Percentiles rank a stretch among this genome's conserved stretches.
phyloP scores from a whole-genome alignment of 305 asterid genomes.

The Ajuga reptans region DNA sequence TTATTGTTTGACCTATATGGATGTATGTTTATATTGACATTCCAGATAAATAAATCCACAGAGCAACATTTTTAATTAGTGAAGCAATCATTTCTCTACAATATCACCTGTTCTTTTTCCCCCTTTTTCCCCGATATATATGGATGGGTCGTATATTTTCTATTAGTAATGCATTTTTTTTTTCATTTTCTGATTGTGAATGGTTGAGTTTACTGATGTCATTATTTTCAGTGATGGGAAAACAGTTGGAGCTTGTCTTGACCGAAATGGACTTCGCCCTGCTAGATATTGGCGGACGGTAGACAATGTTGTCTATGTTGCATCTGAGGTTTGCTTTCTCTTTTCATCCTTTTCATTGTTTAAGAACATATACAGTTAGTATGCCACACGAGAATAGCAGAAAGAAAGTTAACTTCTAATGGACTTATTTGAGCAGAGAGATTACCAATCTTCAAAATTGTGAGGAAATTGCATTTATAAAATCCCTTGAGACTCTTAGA shows the following conservation, averaged over 20 bases:
- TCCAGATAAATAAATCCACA: neutral
- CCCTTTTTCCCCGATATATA: neutral
- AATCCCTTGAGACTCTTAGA: neutral
- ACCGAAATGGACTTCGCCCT: constrained; percentile 99
- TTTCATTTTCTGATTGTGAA: neutral
- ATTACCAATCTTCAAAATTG: neutral
- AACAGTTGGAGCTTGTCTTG: constrained; percentile 99
- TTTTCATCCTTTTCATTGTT: constrained; percentile 7
- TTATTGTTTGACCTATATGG: constrained; percentile 6
- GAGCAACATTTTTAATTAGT: constrained; percentile 10
- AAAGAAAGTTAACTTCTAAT: too few relatives aligned
- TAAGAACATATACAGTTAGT: neutral
- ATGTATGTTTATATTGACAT: constrained; percentile 1
- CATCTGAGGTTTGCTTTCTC: constrained; percentile 79
- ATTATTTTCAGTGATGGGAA: constrained; percentile 74
- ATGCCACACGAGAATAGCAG: too few relatives aligned
- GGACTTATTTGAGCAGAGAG: neutral
- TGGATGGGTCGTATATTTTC: too few relatives aligned
- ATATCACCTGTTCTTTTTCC: neutral
- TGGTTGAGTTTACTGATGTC: neutral
- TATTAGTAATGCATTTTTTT: neutral
- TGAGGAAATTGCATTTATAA: neutral
- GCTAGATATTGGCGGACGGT: constrained; percentile 98
- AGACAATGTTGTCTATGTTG: constrained; percentile 94
- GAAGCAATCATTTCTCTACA: constrained; percentile 4